Base-by-base conservation (phyloP, 495 filamentous ascomycete genomes). In the Penicillium coprophilum region DNA sequence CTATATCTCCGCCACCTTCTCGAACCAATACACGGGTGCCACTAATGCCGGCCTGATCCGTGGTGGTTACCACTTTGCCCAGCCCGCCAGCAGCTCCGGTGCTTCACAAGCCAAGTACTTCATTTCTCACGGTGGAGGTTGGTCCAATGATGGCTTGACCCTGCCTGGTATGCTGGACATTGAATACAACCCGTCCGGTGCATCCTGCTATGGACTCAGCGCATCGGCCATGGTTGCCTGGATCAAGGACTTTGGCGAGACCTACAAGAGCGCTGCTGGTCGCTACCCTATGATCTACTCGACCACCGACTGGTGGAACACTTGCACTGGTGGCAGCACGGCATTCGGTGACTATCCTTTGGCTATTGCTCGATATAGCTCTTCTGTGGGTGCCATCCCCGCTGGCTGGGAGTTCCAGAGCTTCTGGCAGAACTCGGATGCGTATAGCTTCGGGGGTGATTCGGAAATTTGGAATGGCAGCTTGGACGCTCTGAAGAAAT, bases 91-190 rank as follows among this genome's bases (percentile, higher is more conserved):
- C 21, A 77, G 73, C 56, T 73, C 75, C 4, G 82, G 80, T 15
- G 69, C 80, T 17, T 65, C 70, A 0, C 84, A 87, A 62, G 85
- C 84, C 6, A 69, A 77, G 13, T 85, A 74, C 64, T 87, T 87
- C 73, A 54, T 85, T 54, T 69, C 77, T 0, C 71, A 87, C 61
- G 85, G 85, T 30, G 85, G 85, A 19, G 83, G 82, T 46, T 87
- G 84, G 85, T 75, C 77, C 9, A 62, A 55, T 21, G 85, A 88
- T 58, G 83, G 83, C 31, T 78, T 77, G 51, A 88, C 84, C 6
- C 74, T 88, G 0, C 85, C 85, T 0, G 85, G 85, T 2, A 87
- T 87, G 84, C 73, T 88, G 13, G 85, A 87, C 65, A 73, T 88
- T 23, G 85, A 88, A 68, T 78, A 76, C 59, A 72, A 73, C 43